Evolutionary conservation across 768 basidiomycete genomes (phyloP), one percentile per base, ranked within the genome.

Genomic region (Rhodotorula toruloides): DNA sequence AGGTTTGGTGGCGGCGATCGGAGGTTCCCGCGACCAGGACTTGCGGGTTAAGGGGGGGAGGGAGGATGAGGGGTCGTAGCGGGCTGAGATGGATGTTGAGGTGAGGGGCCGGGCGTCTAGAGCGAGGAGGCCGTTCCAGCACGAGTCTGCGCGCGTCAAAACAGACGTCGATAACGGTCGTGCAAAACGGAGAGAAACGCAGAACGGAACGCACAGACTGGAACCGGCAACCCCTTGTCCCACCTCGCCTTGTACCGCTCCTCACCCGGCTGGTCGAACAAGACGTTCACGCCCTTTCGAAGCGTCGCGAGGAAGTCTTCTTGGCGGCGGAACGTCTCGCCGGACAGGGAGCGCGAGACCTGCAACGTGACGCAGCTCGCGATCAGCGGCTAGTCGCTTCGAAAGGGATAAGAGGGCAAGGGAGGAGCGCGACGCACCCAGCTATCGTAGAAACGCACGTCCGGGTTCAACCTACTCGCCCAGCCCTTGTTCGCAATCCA

Each of bases 61-160:
- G 10, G 46, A 10, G 36, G 29, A 21, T 5, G 36, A 2, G 22
- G 25, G 25, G 37, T 39, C 39, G 40, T 60, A 42, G 1, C 52
- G 66, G 14, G 58, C 44, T 12, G 61, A 39, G 31, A 48, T 12
- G 9, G 17, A 29, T 9, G 39, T 59, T 29, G 56, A 68, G 5
- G 62, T 57, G 61, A 74, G 72, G 14, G 74, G 71, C 1, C 44
- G 67, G n/a, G 73, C 65, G 32, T 47, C 50, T 16, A 76, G 63
- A 1, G 72, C 73, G 22, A 75, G 65, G 44, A 72, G 65, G 3
- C 76, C 76, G 43, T 76, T 75, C 76, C 76, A 76, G 55, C 76
- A 76, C 3, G 71, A 66, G 22, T 73, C 70, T 71, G 55, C 16
- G 27, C 1, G 31, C 0, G 6, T 22, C 4, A 13, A 3, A 2